Base-by-base conservation (phyloP, 2,329 filamentous ascomycete species). In the Trichophyton mentagrophytes region DNA sequence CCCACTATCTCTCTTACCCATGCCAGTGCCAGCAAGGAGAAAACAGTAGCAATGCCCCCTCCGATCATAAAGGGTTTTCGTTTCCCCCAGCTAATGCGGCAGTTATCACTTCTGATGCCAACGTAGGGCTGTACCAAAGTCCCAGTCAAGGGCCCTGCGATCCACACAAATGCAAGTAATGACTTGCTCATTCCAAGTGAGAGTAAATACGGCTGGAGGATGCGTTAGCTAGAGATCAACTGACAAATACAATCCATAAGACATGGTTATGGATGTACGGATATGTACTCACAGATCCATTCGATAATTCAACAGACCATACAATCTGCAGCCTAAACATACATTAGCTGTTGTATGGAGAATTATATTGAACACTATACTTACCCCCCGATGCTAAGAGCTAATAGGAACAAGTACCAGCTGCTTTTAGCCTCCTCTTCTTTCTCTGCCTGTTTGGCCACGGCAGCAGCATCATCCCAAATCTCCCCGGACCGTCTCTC, bases 281-380 rank as follows among this genome's bases (percentile, higher is more conserved):
- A 30, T 3, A 30, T 49, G 47, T 57, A 74, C 79, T 69, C 71
- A 82, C 80, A 59, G 92, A 96, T 67, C 91, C 91, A 77, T 95
- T 92, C 60, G 90, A 95, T 47, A 96, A 80, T 73, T 97, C 92
- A 47, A 96, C 90, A 1, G 91, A 91, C 92, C 92, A 97, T 30
- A 92, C 90, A 66, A 97, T 88, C 75, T 97, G 92, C 64, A 97
- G 78, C 25, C 89, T 81, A 65, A 59, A 27, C 30, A 7, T n/a
- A 3, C 3, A 36, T 60, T 46, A 62, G 47, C 22, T 20, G 20
- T 11, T 27, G 22, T 49, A 33, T 3, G 38, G 62, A 58, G n/a
- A 27, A 11, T 40, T 47, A 56, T 53, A 59, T 51, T 40, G 63
- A 44, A 22, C 59, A n/a, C 6, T 42, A 22, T 36, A 72, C 77